Evolutionary conservation across 2,329 filamentous ascomycete genomes (phyloP).

Genomic region (Aspergillus thermomutatus): DNA sequence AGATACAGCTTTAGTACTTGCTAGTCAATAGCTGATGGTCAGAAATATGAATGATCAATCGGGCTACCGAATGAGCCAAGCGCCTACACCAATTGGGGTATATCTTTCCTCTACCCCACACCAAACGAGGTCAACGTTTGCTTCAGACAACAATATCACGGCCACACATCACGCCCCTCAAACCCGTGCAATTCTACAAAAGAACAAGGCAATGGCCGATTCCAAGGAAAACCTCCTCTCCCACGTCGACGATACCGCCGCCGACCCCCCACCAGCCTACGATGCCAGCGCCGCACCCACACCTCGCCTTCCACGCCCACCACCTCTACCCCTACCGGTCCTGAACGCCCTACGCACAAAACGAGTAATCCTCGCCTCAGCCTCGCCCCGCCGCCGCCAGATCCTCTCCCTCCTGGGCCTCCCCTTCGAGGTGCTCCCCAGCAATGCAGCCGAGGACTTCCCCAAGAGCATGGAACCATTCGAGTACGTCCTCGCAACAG

Average conservation of each 20-base stretch:
- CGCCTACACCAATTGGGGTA: not conserved
- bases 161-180: not conserved
- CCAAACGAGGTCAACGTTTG: not conserved
- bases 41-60: not conserved
- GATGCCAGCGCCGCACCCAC: constrained; percentile 23
- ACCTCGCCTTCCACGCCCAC: constrained; percentile 33
- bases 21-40: not conserved
- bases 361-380: constrained; percentile 84
- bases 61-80: not conserved
- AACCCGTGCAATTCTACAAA: not conserved
- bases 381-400: constrained; percentile 78
- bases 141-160: not conserved
- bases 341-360: constrained; percentile 72
- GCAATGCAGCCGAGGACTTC: constrained; percentile 78
- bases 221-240: constrained; percentile 27
- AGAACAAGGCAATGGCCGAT: constrained; percentile 22
- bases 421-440: constrained; percentile 77
- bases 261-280: constrained; percentile 36
- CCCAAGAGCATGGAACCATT: constrained; percentile 75
- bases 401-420: constrained; percentile 79
- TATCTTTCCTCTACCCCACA: not conserved
- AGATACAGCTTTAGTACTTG: not conserved
- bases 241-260: constrained; percentile 3
- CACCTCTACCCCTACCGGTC: constrained; percentile 74
- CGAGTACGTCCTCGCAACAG: constrained; percentile 89